Percentiles rank a stretch among this genome's conserved stretches.
These are phyloP conservation scores for Epicoccum nigrum DNA, from an alignment of 2,329 filamentous ascomycete species.

Conservation along the genomic window DNA sequence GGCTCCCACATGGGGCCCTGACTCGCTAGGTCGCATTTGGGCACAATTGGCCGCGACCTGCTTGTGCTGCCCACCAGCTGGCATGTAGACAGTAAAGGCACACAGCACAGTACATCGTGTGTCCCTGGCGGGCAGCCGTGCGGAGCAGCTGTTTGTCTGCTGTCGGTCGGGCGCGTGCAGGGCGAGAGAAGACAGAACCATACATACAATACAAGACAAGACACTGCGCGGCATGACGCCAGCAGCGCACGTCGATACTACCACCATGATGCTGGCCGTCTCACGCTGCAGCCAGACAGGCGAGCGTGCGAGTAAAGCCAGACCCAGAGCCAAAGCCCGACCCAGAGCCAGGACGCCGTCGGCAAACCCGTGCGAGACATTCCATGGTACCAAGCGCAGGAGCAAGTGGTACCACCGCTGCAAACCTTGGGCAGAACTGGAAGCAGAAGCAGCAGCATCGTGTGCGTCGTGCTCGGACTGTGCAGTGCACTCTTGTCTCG, in stretches of 20 bases:
- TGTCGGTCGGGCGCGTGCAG: neutral
- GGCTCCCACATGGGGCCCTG: conserved; percentile 2
- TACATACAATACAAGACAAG: no score
- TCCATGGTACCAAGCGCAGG: conserved; percentile 6
- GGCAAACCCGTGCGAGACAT: conserved; percentile 9
- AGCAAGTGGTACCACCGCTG: neutral
- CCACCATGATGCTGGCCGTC: conserved; percentile 1
- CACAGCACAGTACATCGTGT: no score
- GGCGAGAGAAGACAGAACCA: no score
- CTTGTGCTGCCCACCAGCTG: neutral
- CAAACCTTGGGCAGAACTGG: no score
- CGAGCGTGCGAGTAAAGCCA: neutral
- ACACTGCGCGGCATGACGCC: neutral
- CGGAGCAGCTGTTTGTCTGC: no score
- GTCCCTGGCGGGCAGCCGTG: no score
- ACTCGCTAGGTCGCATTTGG: neutral
- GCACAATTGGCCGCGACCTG: neutral
- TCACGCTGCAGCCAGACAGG: conserved; percentile 7
- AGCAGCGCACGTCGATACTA: neutral
- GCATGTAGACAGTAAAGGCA: neutral
- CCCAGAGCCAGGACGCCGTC: conserved; percentile 6
- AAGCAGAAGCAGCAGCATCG: conserved; percentile 14
- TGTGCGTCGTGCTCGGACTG: conserved; percentile 11
- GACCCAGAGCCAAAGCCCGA: no score
- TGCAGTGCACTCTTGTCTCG: neutral